Base-by-base conservation (phyloP, 140 eudicot species). In the Erigeron philadelphicus region DNA sequence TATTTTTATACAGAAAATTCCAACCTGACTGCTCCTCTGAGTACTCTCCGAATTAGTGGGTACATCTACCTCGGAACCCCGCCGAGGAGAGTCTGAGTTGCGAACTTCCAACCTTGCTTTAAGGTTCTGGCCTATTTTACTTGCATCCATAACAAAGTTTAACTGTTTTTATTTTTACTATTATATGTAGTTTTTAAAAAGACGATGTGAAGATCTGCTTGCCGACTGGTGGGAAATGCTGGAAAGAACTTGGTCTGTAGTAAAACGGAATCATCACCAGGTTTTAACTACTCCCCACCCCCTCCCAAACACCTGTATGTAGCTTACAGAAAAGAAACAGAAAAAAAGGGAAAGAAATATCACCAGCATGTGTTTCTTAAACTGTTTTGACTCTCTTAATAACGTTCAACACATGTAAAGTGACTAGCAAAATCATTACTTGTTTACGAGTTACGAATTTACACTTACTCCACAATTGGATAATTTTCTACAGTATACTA, bases 241-340 rank as follows among this genome's bases (percentile, higher is more conserved):
- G 17, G 76, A 53, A 76, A 74, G 70, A 80, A 69, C 69, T 53
- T 85, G 80, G 71, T 71, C 86, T 67, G 84, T 76, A 11, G 78
- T 79, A 11, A 83, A 83, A 81, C 79, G 77, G 38, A 78, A 71
- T 66, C 96, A 88, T 75, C 86, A 85, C 66, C 82, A 79, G 92
- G 96, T 88, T 81, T 41, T 45, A 49, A 21, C 66, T 61, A 10
- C 6, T 40, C 10, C 45, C 42, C 13, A 43, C 17, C 67, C n/a
- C 11, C 15, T 11, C 31, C 11, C 21, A 66, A 38, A 31, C 71
- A 8, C 45, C 11, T 45, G 50, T 45, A 7, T 18, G 23, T 55
- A 16, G 6, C 7, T 53, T 53, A 6, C 17, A n/a, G 2, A 11
- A 45, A 45, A 4, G 25, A 53, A 53, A 9, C 1, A 35, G 21